phyloP scores from a whole-genome alignment of 2,329 filamentous ascomycete species.

The Colletotrichum paranaense region DNA sequence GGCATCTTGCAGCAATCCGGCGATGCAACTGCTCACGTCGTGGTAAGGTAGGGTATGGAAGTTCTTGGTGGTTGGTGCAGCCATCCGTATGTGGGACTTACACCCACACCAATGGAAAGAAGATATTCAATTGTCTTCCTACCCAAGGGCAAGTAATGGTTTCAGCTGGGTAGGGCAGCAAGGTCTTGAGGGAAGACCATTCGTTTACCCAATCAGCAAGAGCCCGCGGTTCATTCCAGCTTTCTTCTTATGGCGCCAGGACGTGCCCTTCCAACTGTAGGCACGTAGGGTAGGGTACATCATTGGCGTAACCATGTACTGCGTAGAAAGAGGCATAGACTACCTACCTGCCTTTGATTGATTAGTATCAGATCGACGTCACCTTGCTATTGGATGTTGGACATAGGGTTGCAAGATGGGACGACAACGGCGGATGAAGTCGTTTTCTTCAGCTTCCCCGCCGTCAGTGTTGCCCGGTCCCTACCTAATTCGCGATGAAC shows the following conservation, averaged over 20 bases:
- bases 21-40: background rate
- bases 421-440: background rate
- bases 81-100: background rate
- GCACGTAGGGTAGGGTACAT: background rate
- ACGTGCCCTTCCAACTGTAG: background rate
- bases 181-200: background rate
- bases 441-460: constrained; percentile 14
- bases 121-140: background rate
- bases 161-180: background rate
- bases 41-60: background rate
- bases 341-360: background rate
- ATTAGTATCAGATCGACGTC: background rate
- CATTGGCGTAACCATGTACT: background rate
- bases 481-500: too few relatives aligned
- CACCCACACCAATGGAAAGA: background rate
- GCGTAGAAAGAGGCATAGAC: background rate
- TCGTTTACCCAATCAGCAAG: background rate
- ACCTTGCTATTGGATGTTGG: background rate
- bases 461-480: background rate
- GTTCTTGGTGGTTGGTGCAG: background rate
- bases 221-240: background rate
- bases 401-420: background rate
- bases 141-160: background rate
- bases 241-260: background rate
- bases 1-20: background rate